Base-by-base conservation (phyloP, 2,329 filamentous ascomycete species). In the Graphium sp. region DNA sequence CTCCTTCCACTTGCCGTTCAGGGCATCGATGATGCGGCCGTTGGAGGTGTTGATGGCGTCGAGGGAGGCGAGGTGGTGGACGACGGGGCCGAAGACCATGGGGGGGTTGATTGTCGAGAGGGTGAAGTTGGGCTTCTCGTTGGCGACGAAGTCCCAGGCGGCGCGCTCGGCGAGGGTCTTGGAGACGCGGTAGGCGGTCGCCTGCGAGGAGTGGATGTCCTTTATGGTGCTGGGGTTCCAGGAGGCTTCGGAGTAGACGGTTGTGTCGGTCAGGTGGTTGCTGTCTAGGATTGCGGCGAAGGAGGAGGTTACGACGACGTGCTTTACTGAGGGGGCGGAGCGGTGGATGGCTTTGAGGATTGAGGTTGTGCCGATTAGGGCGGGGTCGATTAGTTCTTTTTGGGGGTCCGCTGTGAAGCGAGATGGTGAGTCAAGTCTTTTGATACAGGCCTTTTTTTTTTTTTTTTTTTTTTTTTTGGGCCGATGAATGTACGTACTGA, bases 281-380 rank as follows among this genome's bases (percentile, higher is more conserved):
- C 53, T 41, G 34, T 57, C 44, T 11, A 67, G 25, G 38, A 69
- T 57, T 35, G 63, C 53, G 13, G 64, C 64, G 43, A 69, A 68
- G 19, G 63, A 67, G 21, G 59, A 63, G 11, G 64, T 70, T 26
- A 74, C 47, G 32, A 78, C 73, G 10, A 91, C 76, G 34, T 74
- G 66, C 53, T 74, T 81, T 29, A 91, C 78, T 5, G 37, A 37
- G 1, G 63, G 64, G 1, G 63, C 44, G 45, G 66, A 37, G 35
- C 58, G 56, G 41, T 75, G 71, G 36, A 87, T 61, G 12, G 79
- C 73, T 37, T 74, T 65, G 20, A 81, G 72, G 31, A 89, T 70
- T 19, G 75, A 76, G 38, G 73, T 78, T 2, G 66, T 70, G 35
- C 66, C 70, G 30, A 61, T 51, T 25, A 71, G 50, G 5, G 67